Evolutionary conservation across 352 stramenopile genomes (phyloP), one percentile per base, ranked within the genome.

Genomic region (Blastocystis sp.): DNA sequence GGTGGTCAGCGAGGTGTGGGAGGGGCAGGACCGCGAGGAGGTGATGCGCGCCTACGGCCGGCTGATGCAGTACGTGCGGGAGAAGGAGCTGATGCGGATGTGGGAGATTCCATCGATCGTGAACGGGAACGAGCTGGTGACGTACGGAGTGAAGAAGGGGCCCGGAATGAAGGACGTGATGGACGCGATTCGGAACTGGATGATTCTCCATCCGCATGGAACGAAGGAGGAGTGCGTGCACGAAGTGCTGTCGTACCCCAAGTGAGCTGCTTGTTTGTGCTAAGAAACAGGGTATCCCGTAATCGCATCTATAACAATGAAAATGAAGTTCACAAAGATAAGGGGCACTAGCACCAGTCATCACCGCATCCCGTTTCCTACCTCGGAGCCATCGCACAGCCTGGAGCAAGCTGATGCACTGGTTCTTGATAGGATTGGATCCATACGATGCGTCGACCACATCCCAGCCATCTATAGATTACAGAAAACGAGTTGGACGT

Each of bases 371-470:
- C n/a, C 65, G 0, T 0, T 89, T 87, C 91, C 67, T 91, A 95
- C 93, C 91, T 89, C 93, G 90, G 38, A 95, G 88, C 91, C 94
- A 95, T 89, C 94, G 93, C 74, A 95, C 92, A 2, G 93, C 92
- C 43, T 94, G 90, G 38, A 95, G 90, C 78, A 95, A 94, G 65
- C 93, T 92, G 43, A 95, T 90, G 88, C 94, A 89, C 89, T 95
- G 93, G 90, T 95, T 95, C 90, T 95, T 95, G 79, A 95, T 91
- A 48, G 92, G 94, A 69, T 45, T 91, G 93, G 86, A 91, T 71
- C 93, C 93, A 74, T 95, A 90, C 34, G 92, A 92, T 59, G 92
- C 91, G 59, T 95, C 92, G 71, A 95, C 91, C 70, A 92, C 91
- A 89, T 95, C 91, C 92, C 92, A 95, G 2, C 93, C 92, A 91